Conservation (phyloP, 1,284 basidiomycete species). For the Moniliella sp. region DNA sequence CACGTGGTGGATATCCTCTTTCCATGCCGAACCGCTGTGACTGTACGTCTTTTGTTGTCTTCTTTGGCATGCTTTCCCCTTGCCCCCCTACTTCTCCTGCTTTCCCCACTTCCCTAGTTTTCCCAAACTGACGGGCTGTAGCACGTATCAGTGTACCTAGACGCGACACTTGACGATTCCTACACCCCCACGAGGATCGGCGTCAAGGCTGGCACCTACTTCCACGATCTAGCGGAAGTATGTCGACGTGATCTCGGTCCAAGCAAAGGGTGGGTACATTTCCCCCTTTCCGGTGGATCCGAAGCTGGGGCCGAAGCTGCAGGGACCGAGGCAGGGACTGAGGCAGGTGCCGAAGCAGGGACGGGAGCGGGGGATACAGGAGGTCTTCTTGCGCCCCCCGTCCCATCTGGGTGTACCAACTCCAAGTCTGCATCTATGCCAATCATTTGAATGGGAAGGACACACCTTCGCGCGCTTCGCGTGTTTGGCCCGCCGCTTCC, state of each 20-base stretch:
- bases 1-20: conserved; percentile 89
- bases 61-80: not conserved
- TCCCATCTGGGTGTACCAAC: conserved; percentile 65
- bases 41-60: conserved; percentile 40
- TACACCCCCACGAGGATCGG: conserved; percentile 82
- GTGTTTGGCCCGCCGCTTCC: conserved; percentile 49
- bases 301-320: not conserved
- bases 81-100: not conserved
- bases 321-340: not conserved
- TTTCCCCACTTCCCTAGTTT: not conserved
- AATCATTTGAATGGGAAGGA: conserved; percentile 98
- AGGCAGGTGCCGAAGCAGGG: too few species aligned
- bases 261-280: conserved; percentile 83
- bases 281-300: conserved; percentile 38
- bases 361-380: too few species aligned
- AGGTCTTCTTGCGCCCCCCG: too few species aligned
- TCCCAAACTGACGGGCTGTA: conserved; percentile 32
- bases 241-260: conserved; percentile 47
- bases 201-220: conserved; percentile 72
- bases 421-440: conserved; percentile 70
- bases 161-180: conserved; percentile 71
- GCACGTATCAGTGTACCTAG: conserved; percentile 77
- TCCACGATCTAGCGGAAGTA: conserved; percentile 69
- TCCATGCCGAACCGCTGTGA: conserved; percentile 64
- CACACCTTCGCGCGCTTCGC: conserved; percentile 77